Conservation (phyloP, 768 basidiomycete species). For the Neoboletus brunneissimus region DNA sequence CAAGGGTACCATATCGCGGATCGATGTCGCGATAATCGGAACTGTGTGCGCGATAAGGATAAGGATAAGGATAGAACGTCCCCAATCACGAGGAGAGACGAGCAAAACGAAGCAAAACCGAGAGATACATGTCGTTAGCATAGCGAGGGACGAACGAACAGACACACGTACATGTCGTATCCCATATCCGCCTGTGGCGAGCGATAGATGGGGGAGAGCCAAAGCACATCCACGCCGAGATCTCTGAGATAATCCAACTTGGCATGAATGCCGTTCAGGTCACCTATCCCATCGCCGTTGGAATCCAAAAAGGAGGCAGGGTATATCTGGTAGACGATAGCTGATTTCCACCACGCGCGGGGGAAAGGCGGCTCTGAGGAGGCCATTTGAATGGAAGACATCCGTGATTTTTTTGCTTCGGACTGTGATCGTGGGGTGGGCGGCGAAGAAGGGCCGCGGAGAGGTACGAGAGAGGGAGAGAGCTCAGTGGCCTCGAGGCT, state of each 20-base stretch:
- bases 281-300: conserved; percentile 69
- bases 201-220: conserved; percentile 61
- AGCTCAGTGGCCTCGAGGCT: conserved; percentile 17
- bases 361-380: conserved; percentile 20
- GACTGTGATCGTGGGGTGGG: background rate
- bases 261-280: conserved; percentile 60
- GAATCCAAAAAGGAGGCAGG: conserved; percentile 69
- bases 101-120: background rate
- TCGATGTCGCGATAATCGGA: conserved; percentile 66
- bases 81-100: background rate
- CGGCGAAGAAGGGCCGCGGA: conserved; percentile 11
- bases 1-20: conserved; percentile 60
- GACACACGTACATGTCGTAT: conserved; percentile 55
- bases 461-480: conserved; percentile 10
- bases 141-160: background rate
- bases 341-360: conserved; percentile 56
- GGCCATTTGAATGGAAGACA: background rate
- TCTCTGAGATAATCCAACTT: conserved; percentile 69
- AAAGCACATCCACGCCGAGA: conserved; percentile 65
- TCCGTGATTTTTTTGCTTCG: background rate
- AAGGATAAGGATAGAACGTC: conserved; percentile 6
- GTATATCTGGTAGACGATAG: conserved; percentile 66
- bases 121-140: background rate
- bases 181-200: conserved; percentile 73
- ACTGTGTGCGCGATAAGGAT: conserved; percentile 33